Conservation (phyloP, 2,329 filamentous ascomycete species). For the Fusarium guadeloupense region DNA sequence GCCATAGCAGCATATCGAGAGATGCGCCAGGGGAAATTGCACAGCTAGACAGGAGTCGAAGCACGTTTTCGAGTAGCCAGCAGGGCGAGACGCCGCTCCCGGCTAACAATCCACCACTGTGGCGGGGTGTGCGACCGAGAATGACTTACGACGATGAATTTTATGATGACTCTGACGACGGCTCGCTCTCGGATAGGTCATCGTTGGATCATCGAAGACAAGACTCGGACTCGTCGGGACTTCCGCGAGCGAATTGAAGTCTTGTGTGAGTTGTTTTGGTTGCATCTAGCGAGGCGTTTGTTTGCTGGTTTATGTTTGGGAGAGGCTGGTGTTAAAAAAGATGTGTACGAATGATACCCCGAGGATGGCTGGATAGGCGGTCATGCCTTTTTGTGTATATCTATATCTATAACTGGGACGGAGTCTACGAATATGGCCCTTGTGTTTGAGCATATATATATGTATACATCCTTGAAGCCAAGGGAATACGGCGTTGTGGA, state of each 20-base stretch:
- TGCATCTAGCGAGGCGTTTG: constrained; percentile 44
- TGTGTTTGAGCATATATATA: neutral
- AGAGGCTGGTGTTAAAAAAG: constrained; percentile 14
- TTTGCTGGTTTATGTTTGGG: constrained; percentile 13
- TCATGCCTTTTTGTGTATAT: constrained; percentile 9
- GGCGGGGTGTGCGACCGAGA: constrained; percentile 52
- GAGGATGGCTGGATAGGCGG: constrained; percentile 8
- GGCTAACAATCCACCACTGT: constrained; percentile 52
- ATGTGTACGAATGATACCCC: constrained; percentile 32
- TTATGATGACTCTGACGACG: constrained; percentile 43
- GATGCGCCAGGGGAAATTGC: constrained; percentile 34
- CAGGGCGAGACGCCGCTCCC: constrained; percentile 43
- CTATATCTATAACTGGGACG: neutral
- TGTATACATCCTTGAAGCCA: neutral
- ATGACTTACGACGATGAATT: constrained; percentile 47
- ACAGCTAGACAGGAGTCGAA: constrained; percentile 36
- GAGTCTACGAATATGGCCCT: neutral
- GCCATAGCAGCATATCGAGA: constrained; percentile 40
- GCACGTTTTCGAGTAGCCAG: constrained; percentile 36
- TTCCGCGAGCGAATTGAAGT: constrained; percentile 23
- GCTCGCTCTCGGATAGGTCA: constrained; percentile 43
- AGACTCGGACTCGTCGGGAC: constrained; percentile 41
- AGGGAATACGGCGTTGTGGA: constrained; percentile 12
- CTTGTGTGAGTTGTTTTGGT: constrained; percentile 37
- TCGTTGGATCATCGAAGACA: constrained; percentile 42